Conservation (phyloP, 192 early-diverging fungal genomes). For the Martensiomyces pterosporus region DNA sequence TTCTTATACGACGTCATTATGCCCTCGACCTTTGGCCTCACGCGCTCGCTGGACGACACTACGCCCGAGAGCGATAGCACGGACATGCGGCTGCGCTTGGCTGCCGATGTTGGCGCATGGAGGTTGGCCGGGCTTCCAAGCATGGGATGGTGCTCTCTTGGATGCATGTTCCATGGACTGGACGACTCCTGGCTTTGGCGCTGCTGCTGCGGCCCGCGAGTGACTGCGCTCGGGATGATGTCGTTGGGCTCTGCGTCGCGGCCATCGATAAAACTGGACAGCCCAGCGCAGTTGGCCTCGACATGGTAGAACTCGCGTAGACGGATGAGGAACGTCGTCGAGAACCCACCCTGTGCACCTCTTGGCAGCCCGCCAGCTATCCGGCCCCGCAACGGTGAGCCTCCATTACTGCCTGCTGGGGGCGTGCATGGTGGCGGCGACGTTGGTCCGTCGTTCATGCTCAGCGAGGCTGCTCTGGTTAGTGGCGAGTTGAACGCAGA, state of each 20-base stretch:
- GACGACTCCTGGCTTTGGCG: neutral
- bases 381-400: slow-evolving; percentile 6
- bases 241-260: slow-evolving; percentile 1
- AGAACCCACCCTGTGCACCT: too few relatives aligned
- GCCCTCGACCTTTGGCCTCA: slow-evolving; percentile 26
- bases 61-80: slow-evolving; percentile 20
- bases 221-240: slow-evolving; percentile 31
- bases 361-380: too few relatives aligned
- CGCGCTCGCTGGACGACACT: slow-evolving; percentile 15
- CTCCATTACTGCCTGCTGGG: neutral
- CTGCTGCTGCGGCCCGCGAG: neutral
- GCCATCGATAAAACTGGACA: slow-evolving; percentile 9
- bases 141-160: too few relatives aligned
- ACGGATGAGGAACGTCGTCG: slow-evolving; percentile 20
- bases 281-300: slow-evolving; percentile 14
- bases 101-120: slow-evolving; percentile 3
- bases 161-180: neutral
- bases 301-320: slow-evolving; percentile 31
- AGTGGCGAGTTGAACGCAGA: slow-evolving; percentile 15
- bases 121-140: neutral
- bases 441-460: neutral
- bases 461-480: slow-evolving; percentile 7
- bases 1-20: slow-evolving; percentile 40
- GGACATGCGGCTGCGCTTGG: slow-evolving; percentile 24
- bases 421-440: neutral